A percentile compares a stretch with the other conserved stretches of the same genome.
Conservation (phyloP, 352 stramenopile genomes). For the Globisporangium abappressorium region DNA sequence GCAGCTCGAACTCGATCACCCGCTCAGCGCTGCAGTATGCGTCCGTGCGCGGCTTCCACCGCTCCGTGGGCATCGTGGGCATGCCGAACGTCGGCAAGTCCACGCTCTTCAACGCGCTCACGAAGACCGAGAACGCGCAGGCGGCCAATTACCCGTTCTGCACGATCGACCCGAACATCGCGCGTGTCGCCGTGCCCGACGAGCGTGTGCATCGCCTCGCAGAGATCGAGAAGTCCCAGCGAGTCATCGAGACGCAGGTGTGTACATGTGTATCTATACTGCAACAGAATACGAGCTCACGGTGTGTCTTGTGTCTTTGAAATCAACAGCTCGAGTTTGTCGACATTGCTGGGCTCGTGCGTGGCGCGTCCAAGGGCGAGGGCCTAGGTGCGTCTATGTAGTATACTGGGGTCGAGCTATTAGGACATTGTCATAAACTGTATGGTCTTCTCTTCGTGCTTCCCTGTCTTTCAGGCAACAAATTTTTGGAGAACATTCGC, state of each 20-base stretch:
- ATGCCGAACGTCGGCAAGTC: slow-evolving; percentile 90
- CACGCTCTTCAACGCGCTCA: slow-evolving; percentile 87
- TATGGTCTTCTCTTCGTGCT: too few relatives aligned
- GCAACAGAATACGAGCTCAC: not conserved
- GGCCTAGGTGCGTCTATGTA: slow-evolving; percentile 30
- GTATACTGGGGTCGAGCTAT: not conserved
- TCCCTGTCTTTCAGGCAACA: slow-evolving; percentile 50
- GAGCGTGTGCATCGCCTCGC: slow-evolving; percentile 56
- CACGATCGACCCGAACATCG: slow-evolving; percentile 87
- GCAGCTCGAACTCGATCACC: not conserved
- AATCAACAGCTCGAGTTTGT: slow-evolving; percentile 76
- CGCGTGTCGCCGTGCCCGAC: slow-evolving; percentile 71
- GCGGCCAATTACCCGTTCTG: slow-evolving; percentile 89
- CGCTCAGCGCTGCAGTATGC: not conserved
- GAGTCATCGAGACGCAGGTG: slow-evolving; percentile 66
- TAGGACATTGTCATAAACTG: not conserved
- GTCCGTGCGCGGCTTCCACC: slow-evolving; percentile 52
- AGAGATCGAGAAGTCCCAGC: slow-evolving; percentile 73
- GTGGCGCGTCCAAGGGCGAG: slow-evolving; percentile 76
- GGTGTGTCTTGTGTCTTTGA: slow-evolving; percentile 20
- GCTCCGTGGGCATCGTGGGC: slow-evolving; percentile 84
- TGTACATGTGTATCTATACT: slow-evolving; percentile 1
- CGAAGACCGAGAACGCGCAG: slow-evolving; percentile 81
- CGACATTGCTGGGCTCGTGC: slow-evolving; percentile 84
- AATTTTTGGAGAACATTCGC: slow-evolving; percentile 87